Conservation (phyloP, 257 asterid species). For the Solanum bulbocastanum region DNA sequence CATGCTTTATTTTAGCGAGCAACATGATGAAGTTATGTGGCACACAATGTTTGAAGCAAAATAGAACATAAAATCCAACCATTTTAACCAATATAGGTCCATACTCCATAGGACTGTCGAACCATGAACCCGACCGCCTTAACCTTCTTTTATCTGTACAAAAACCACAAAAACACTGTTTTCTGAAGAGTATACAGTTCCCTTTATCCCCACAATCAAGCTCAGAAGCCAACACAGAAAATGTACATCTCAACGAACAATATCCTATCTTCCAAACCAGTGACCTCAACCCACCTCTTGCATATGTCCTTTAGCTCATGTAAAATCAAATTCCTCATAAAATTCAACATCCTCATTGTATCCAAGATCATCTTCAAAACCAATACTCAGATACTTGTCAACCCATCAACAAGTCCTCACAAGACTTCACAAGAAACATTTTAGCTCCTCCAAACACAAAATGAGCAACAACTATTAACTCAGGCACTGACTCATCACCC, state of each 20-base stretch:
- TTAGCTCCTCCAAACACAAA: neutral
- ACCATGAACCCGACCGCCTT: neutral
- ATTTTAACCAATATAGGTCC: neutral
- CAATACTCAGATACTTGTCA: conserved; percentile 42
- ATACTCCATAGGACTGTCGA: neutral
- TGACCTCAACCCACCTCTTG: conserved; percentile 46
- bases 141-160: neutral
- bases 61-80: neutral
- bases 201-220: conserved; percentile 28
- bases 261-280: conserved; percentile 44
- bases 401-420: conserved; percentile 54
- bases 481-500: conserved; percentile 9
- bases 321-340: neutral
- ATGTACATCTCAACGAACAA: conserved; percentile 67
- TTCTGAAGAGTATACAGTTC: conserved; percentile 55
- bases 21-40: neutral
- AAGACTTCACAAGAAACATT: conserved; percentile 59
- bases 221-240: conserved; percentile 48
- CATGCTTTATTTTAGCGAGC: neutral
- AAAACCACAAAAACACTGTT: conserved; percentile 17
- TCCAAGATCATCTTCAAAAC: neutral
- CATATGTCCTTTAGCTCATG: neutral
- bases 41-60: neutral
- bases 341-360: neutral
- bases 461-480: conserved; percentile 10